Base-by-base conservation (phyloP, 2,329 filamentous ascomycete genomes). In the Amesomyces nigricolor region DNA sequence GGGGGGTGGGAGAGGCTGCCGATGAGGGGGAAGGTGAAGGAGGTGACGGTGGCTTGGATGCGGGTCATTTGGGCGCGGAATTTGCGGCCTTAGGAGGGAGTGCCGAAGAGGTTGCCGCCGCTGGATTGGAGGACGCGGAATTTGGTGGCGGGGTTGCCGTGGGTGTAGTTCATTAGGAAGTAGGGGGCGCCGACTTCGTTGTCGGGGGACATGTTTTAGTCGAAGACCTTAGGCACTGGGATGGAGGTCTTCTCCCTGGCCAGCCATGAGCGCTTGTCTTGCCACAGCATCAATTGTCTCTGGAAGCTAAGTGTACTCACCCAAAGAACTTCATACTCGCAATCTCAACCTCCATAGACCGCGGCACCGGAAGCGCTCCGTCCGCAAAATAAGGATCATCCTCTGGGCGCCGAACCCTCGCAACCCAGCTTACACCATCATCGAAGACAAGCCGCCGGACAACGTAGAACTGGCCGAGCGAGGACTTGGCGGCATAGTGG, bases 131-230 rank as follows among this genome's bases (percentile, higher is more conserved):
- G 51, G 43, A 17, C 13, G 6, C 4, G 32, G 13, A 53, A 17
- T 29, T 53, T 22, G 14, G 42, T 5, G 5, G 51, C 51, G 2
- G 22, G 19, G 10, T 17, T 53, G 13, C 51, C 43, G 10, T 53
- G 7, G 22, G 47, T 42, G 13, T 53, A 47, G 2, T 47, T 43
- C 43, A 47, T 47, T 14, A 52, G 16, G 3, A 52, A 46, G 32
- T 52, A 52, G 11, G 50, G 50, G n/a, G 50, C 40, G 5, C 50
- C 50, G 5, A 39, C 50, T 2, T 35, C 22, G 14, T 52, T 52
- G 17, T 37, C 17, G 8, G 32, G 22, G 7, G 29, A 8, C 4
- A 35, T 35, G 17, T n/a, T n/a, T 17, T 38, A 52, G 11, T 4
- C 35, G 16, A 37, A 13, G 11, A 52, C 40, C n/a, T 52, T 35